Evolutionary conservation across 2,329 filamentous ascomycete genomes (phyloP).

Genomic region (Trichoderma breve): DNA sequence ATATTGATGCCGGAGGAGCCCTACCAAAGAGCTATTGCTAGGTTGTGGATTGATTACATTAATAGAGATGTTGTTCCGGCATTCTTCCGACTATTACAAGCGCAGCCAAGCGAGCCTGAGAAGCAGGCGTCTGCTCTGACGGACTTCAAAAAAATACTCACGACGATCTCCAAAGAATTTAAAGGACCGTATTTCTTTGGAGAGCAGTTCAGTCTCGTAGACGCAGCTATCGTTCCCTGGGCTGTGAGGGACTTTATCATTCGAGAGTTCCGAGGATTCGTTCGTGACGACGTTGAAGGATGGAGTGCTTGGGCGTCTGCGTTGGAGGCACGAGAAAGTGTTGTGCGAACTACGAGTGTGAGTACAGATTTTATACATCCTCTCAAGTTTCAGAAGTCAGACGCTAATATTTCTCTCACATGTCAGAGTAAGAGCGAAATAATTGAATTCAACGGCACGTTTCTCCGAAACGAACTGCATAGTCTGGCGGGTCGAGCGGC

Average conservation of each 20-base stretch:
- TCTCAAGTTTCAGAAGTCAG: background rate
- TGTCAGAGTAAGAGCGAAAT: background rate
- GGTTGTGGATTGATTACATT: background rate
- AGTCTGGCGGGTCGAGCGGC: background rate
- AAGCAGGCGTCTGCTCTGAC: background rate
- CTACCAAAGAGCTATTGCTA: background rate
- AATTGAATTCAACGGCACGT: background rate
- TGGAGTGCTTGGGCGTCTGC: background rate
- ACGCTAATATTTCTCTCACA: background rate
- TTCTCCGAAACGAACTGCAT: background rate
- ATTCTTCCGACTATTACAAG: background rate
- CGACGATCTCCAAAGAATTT: background rate
- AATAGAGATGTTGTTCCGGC: background rate
- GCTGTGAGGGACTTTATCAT: background rate
- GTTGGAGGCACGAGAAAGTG: background rate
- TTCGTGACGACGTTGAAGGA: background rate
- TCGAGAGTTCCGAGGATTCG: background rate
- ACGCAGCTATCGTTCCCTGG: background rate
- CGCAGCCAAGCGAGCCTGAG: background rate
- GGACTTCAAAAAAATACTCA: background rate
- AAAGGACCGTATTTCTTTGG: background rate
- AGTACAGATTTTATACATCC: rapidly evolving
- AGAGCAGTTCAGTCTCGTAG: background rate
- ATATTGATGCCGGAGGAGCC: background rate
- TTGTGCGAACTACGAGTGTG: background rate